Conservation (phyloP, 1,284 basidiomycete genomes). For the Tilletia horrida region DNA sequence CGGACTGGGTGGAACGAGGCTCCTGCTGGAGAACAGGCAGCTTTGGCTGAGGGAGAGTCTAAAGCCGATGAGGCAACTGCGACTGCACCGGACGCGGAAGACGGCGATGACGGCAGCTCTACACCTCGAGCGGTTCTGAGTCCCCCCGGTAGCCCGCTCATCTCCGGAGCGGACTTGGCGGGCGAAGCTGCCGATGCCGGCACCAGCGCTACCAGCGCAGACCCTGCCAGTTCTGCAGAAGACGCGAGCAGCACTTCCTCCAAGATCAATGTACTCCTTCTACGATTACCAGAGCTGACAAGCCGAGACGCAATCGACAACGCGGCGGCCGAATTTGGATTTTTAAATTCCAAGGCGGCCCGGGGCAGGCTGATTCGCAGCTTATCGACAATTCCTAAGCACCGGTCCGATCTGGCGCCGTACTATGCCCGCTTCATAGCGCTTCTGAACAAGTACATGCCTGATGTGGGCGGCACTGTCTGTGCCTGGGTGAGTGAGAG, state of each 20-base stretch:
- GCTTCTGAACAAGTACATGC: constrained; percentile 85
- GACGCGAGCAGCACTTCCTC: constrained; percentile 78
- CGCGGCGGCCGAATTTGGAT: constrained; percentile 90
- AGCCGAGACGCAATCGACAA: constrained; percentile 90
- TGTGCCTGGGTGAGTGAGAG: constrained; percentile 66
- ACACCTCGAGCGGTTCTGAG: neutral
- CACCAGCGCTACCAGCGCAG: neutral
- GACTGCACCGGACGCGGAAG: neutral
- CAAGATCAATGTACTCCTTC: constrained; percentile 82
- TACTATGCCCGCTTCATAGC: constrained; percentile 89
- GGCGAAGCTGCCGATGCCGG: neutral
- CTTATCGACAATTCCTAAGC: constrained; percentile 78
- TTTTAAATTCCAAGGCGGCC: constrained; percentile 91
- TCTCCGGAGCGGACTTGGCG: neutral
- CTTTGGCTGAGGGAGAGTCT: constrained; percentile 25
- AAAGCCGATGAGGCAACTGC: neutral
- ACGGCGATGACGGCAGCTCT: neutral
- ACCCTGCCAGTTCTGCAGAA: neutral
- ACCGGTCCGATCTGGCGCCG: constrained; percentile 82
- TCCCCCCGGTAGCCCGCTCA: neutral
- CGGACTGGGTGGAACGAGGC: neutral
- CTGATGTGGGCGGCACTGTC: constrained; percentile 80
- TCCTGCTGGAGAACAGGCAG: neutral
- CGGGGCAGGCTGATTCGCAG: constrained; percentile 74
- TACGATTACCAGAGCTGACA: constrained; percentile 86